Conservation (phyloP, 2,329 filamentous ascomycete species). For the Grosmannia clavigera region DNA sequence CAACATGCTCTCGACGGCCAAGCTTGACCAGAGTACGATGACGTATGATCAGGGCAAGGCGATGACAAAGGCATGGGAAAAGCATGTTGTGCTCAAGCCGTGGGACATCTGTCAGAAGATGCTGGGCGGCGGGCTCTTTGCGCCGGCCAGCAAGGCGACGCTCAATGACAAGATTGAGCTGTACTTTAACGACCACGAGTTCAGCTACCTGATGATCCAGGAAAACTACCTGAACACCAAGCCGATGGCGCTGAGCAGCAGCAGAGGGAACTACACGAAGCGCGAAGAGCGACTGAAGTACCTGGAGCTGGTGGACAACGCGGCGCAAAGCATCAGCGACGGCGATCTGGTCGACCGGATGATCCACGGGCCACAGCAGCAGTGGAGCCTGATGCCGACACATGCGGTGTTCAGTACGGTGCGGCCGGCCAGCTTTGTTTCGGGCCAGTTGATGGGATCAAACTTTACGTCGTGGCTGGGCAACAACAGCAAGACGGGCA, state of each 20-base stretch:
- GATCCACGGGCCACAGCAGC: constrained; percentile 96
- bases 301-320: constrained; percentile 77
- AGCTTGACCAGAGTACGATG: constrained; percentile 71
- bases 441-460: constrained; percentile 63
- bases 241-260: constrained; percentile 52
- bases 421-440: constrained; percentile 73
- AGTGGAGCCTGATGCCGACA: constrained; percentile 96
- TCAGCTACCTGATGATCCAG: constrained; percentile 94
- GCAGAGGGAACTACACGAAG: constrained; percentile 40
- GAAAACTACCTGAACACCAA: constrained; percentile 90
- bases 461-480: constrained; percentile 87
- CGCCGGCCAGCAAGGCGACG: constrained; percentile 68
- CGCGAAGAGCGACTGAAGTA: constrained; percentile 65
- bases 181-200: constrained; percentile 98
- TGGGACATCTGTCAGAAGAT: constrained; percentile 98
- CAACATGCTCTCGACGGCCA: constrained; percentile 94
- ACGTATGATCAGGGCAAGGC: constrained; percentile 76
- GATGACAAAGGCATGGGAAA: constrained; percentile 98
- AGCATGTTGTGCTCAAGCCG: constrained; percentile 89
- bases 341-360: constrained; percentile 92
- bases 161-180: constrained; percentile 97
- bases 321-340: constrained; percentile 92
- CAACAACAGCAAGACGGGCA: constrained; percentile 80
- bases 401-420: constrained; percentile 96
- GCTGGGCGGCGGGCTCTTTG: constrained; percentile 75